Percentiles rank a stretch among this genome's conserved stretches.
These are phyloP conservation scores for Phytopythium aichiense DNA, from an alignment of 352 stramenopile species.

Conservation along the genomic window DNA sequence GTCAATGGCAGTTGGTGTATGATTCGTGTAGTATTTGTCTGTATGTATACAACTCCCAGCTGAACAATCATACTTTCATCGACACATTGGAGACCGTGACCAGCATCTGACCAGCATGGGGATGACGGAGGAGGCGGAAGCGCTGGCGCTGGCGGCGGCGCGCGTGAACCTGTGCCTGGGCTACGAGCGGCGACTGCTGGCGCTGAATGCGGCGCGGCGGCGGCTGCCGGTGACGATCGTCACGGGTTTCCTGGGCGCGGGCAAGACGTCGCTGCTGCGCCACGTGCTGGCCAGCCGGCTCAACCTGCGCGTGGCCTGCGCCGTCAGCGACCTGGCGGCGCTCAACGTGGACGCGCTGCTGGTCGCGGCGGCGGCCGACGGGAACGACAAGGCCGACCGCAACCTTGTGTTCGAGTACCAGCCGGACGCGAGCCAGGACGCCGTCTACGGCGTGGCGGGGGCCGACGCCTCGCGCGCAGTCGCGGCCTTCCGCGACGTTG, in stretches of 20 bases:
- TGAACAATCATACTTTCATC: no score
- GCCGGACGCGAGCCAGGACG: slow-evolving; percentile 10
- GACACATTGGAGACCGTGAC: no score
- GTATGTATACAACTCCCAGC: no score
- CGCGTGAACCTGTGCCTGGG: slow-evolving; percentile 57
- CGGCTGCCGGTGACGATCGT: slow-evolving; percentile 62
- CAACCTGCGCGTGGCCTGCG: slow-evolving; percentile 65
- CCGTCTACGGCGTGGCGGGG: slow-evolving; percentile 26
- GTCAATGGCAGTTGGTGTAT: neutral
- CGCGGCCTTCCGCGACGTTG: slow-evolving; percentile 64
- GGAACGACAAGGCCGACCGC: neutral
- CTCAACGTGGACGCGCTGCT: slow-evolving; percentile 73
- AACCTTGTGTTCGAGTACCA: slow-evolving; percentile 33
- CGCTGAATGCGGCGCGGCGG: slow-evolving; percentile 38
- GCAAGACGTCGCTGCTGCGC: slow-evolving; percentile 67
- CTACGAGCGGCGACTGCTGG: slow-evolving; percentile 49
- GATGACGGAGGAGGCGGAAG: slow-evolving; percentile 14
- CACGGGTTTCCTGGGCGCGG: slow-evolving; percentile 57
- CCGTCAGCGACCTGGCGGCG: slow-evolving; percentile 59
- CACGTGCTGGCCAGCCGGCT: slow-evolving; percentile 61
- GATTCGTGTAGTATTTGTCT: neutral
- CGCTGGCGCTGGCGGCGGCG: slow-evolving; percentile 36
- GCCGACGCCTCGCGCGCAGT: slow-evolving; percentile 21
- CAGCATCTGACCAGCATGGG: slow-evolving; percentile 20
- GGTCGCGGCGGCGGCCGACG: slow-evolving; percentile 26